Conservation (phyloP, 352 stramenopile species). For the Lagenidium sp. region DNA sequence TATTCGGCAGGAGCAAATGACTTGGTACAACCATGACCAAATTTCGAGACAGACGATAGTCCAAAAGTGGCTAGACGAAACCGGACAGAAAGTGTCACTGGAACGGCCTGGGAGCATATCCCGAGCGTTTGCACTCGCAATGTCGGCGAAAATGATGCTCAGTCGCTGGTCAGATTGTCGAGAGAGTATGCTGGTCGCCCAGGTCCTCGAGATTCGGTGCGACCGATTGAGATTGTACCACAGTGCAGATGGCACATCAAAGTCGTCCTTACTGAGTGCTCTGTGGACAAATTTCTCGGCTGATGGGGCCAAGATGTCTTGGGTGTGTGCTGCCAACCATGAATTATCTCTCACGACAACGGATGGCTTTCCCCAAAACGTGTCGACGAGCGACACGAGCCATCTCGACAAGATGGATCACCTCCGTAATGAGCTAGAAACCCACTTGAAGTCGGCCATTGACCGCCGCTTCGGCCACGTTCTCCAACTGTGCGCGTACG, state of each 20-base stretch:
- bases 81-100: conserved; percentile 12
- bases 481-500: conserved; percentile 32
- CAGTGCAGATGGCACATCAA: too few relatives aligned
- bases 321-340: conserved; percentile 32
- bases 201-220: conserved; percentile 26
- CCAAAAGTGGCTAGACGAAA: conserved; percentile 63
- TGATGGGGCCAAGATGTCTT: conserved; percentile 20
- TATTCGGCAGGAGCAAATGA: conserved; percentile 48
- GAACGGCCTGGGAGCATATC: conserved; percentile 1
- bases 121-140: conserved; percentile 3
- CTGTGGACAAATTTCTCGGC: conserved; percentile 52
- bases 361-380: too few relatives aligned
- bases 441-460: conserved; percentile 18
- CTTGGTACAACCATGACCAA: conserved; percentile 47
- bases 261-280: conserved; percentile 8
- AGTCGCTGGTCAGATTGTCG: background rate
- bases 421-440: conserved; percentile 8
- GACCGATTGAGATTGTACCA: conserved; percentile 36
- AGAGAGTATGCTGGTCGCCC: conserved; percentile 15
- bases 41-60: conserved; percentile 37
- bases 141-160: background rate
- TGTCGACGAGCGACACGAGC: conserved; percentile 5
- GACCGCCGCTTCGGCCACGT: conserved; percentile 30
- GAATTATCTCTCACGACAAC: too few relatives aligned
- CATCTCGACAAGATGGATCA: too few relatives aligned